Evolutionary conservation across 306 rosid species (phyloP).

Genomic region (Vigna trinervia): DNA sequence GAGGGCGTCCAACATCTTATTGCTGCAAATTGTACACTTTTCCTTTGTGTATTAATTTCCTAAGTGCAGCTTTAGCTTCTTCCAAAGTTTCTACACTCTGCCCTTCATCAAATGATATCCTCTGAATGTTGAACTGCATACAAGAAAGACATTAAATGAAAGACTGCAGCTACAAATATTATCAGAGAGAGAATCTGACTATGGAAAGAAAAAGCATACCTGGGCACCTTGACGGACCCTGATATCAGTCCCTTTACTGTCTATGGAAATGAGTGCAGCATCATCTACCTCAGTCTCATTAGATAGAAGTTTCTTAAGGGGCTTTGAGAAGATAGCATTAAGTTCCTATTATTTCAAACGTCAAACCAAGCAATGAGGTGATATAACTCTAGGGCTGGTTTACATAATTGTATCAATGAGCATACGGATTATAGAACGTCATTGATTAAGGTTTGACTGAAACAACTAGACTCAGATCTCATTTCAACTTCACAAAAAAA

Average conservation of each 20-base stretch:
- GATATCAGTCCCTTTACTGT: conserved; percentile 93
- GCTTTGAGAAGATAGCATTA: conserved; percentile 95
- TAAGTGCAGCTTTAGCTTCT: conserved; percentile 94
- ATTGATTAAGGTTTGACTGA: conserved; percentile 21
- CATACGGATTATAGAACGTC: conserved; percentile 2
- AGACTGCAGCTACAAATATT: conserved; percentile 20
- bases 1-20: conserved; percentile 32
- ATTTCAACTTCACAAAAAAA: conserved; percentile 15
- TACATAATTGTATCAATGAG: conserved; percentile 2
- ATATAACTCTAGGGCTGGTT: neutral
- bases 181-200: conserved; percentile 12
- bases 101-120: conserved; percentile 93
- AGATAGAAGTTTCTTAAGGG: conserved; percentile 82
- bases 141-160: neutral
- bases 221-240: conserved; percentile 99
- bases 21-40: conserved; percentile 71
- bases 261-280: conserved; percentile 96
- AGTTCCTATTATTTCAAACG: conserved; percentile 67
- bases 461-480: conserved; percentile 19
- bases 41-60: conserved; percentile 79
- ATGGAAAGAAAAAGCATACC: conserved; percentile 50
- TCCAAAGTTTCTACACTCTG: conserved; percentile 87
- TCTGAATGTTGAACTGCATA: conserved; percentile 90
- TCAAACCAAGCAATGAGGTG: conserved; percentile 34
- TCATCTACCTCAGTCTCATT: conserved; percentile 92